Conservation (phyloP, 768 basidiomycete species). For the Phanerodontia chrysosporium region DNA sequence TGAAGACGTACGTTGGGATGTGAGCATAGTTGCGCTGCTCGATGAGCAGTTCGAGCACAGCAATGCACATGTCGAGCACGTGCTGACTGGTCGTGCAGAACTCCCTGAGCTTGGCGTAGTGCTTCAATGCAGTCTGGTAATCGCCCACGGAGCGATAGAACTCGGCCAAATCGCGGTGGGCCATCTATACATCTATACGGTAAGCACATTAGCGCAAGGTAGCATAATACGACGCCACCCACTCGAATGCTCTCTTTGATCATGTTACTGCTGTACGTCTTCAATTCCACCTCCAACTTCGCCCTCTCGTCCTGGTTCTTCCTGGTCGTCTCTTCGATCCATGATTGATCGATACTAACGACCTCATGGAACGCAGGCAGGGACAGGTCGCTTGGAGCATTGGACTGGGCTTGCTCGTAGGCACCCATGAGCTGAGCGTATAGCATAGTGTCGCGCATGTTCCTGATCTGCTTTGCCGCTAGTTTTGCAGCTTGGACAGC, state of each 20-base stretch:
- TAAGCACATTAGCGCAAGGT: neutral
- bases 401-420: slow-evolving; percentile 45
- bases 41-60: slow-evolving; percentile 79
- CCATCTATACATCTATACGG: slow-evolving; percentile 57
- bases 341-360: slow-evolving; percentile 56
- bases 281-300: slow-evolving; percentile 91
- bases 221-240: slow-evolving; percentile 21
- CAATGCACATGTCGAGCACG: slow-evolving; percentile 89
- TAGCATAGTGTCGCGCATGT: slow-evolving; percentile 64
- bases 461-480: slow-evolving; percentile 58
- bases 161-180: slow-evolving; percentile 81
- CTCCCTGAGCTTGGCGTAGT: slow-evolving; percentile 89
- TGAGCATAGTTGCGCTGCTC: slow-evolving; percentile 86
- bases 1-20: slow-evolving; percentile 89
- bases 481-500: slow-evolving; percentile 70
- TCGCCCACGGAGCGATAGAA: slow-evolving; percentile 75
- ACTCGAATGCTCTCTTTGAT: slow-evolving; percentile 98
- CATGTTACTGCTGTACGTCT: slow-evolving; percentile 93
- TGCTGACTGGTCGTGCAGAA: slow-evolving; percentile 89
- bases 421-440: slow-evolving; percentile 47
- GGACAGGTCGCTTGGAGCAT: slow-evolving; percentile 26
- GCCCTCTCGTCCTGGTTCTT: slow-evolving; percentile 70
- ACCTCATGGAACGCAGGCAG: slow-evolving; percentile 47
- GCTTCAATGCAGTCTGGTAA: slow-evolving; percentile 64
- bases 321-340: slow-evolving; percentile 65